Conservation (phyloP, 176 grass and related monocot genomes). For the Sorghum bicolor region DNA sequence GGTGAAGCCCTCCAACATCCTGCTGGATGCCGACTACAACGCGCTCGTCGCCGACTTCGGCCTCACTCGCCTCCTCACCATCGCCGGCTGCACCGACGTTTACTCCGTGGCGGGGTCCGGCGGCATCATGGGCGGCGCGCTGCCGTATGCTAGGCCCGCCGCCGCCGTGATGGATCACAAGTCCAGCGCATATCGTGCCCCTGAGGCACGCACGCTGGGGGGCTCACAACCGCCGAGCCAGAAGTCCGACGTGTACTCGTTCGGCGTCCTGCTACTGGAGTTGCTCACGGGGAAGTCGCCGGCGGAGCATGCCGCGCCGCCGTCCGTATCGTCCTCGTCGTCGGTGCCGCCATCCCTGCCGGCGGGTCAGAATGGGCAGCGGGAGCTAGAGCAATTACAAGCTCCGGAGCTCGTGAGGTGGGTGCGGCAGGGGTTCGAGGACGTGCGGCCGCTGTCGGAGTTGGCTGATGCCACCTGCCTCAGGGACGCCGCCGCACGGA, state of each 20-base stretch:
- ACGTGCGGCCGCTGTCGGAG: conserved; percentile 79
- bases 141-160: conserved; percentile 45
- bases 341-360: background rate
- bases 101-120: background rate
- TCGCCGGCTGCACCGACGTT: conserved; percentile 46
- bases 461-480: conserved; percentile 65
- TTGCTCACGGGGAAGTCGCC: conserved; percentile 58
- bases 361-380: conserved; percentile 2
- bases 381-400: background rate
- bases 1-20: conserved; percentile 78
- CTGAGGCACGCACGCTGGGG: conserved; percentile 40
- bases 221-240: conserved; percentile 31
- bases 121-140: conserved; percentile 39
- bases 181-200: conserved; percentile 41
- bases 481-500: conserved; percentile 62
- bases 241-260: conserved; percentile 75
- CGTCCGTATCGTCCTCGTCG: background rate
- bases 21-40: conserved; percentile 69
- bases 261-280: conserved; percentile 72
- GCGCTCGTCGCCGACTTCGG: conserved; percentile 71
- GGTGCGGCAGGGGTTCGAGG: conserved; percentile 62
- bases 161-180: background rate
- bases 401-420: conserved; percentile 57
- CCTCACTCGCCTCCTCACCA: conserved; percentile 59
- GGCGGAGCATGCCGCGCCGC: conserved; percentile 35